These are phyloP conservation scores for Chlorokybus atmophyticus DNA, from an alignment of 139 green algal species.

Conservation along the genomic window DNA sequence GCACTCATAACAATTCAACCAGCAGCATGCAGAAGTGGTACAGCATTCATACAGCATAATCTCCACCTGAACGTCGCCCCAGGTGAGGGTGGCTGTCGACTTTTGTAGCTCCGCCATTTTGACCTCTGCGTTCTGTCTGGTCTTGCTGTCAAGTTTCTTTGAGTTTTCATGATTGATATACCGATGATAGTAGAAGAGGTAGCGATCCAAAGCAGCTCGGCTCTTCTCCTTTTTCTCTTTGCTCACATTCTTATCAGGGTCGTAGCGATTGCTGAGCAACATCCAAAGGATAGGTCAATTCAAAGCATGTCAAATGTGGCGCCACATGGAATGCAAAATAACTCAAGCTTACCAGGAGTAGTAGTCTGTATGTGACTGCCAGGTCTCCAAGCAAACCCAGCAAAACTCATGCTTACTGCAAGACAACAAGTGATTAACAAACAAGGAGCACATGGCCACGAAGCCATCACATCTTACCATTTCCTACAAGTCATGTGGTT, in stretches of 20 bases:
- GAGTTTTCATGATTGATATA: slow-evolving; percentile 20
- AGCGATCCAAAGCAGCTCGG: slow-evolving; percentile 9
- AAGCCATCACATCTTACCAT: slow-evolving; percentile 44
- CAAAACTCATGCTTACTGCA: not conserved
- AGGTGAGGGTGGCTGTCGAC: not conserved
- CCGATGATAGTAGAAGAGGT: slow-evolving; percentile 22
- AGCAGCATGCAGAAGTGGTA: no score
- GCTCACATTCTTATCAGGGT: slow-evolving; percentile 4
- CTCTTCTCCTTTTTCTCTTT: slow-evolving; percentile 7
- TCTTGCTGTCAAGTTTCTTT: slow-evolving; percentile 7
- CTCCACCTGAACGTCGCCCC: slow-evolving; percentile 5
- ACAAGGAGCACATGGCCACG: not conserved
- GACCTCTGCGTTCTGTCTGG: slow-evolving; percentile 1
- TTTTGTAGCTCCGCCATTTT: slow-evolving; percentile 13
- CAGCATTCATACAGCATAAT: no score
- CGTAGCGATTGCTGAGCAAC: slow-evolving; percentile 19
- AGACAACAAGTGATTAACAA: not conserved
- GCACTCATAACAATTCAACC: no score
- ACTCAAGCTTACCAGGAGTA: slow-evolving; percentile 5
- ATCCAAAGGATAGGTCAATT: no score
- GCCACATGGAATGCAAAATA: not conserved
- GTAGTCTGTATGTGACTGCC: slow-evolving; percentile 16
- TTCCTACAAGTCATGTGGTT: slow-evolving; percentile 44
- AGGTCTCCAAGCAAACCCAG: slow-evolving; percentile 4
- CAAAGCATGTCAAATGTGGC: no score